phyloP scores from a whole-genome alignment of 202 grass and related monocot species.

The Eragrostis tef region DNA sequence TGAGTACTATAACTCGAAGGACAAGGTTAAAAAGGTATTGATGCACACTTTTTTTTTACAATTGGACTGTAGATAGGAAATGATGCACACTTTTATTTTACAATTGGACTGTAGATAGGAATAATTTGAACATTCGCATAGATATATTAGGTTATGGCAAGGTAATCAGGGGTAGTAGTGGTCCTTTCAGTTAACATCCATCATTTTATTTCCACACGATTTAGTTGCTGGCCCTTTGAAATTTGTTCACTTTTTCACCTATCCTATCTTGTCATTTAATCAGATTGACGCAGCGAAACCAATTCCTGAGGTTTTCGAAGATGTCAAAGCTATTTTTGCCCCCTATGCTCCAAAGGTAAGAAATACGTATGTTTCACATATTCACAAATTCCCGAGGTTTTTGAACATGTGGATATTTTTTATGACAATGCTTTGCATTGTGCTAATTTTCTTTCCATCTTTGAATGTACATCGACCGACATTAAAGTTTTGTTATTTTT shows the following conservation, averaged over 20 bases:
- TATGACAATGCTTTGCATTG: conserved; percentile 20
- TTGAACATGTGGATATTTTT: conserved; percentile 7
- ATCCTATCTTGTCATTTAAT: conserved; percentile 24
- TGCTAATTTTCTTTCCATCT: conserved; percentile 7
- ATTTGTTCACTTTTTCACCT: conserved; percentile 8
- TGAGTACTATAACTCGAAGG: conserved; percentile 59
- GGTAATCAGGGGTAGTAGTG: not conserved
- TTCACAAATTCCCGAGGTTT: no score
- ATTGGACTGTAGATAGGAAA: conserved; percentile 72
- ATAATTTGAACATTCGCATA: not conserved
- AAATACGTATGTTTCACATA: not conserved
- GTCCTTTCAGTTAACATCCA: not conserved
- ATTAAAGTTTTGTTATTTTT: not conserved
- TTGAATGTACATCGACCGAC: not conserved
- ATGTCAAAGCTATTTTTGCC: conserved; percentile 84
- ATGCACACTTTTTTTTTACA: not conserved
- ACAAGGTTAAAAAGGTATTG: conserved; percentile 75
- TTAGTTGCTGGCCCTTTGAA: not conserved
- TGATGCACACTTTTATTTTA: not conserved
- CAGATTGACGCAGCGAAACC: conserved; percentile 88
- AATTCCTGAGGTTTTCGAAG: conserved; percentile 86
- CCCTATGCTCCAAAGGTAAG: conserved; percentile 64
- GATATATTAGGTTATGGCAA: not conserved
- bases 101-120: not conserved
- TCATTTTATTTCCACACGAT: not conserved